Evolutionary conservation across 441 rosid genomes (phyloP), one percentile per base, ranked within the genome.

Genomic region (Gossypium schwendimanii): DNA sequence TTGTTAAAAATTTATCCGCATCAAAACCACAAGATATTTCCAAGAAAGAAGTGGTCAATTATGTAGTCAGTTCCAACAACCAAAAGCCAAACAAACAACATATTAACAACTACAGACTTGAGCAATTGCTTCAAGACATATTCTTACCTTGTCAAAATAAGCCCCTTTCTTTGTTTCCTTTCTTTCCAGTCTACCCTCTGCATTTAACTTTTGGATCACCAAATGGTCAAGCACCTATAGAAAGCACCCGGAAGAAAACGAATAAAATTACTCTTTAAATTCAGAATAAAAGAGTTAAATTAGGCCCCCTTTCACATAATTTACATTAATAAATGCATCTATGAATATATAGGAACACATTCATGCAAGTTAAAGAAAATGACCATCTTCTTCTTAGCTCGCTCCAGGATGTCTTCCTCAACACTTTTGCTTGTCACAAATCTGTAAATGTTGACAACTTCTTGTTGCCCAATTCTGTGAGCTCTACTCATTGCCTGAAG

Each of bases 401-500:
- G 88, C 86, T 96, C 99, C 79, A 96, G 87, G 79, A 96, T 96
- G 81, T 96, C 98, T 79, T 96, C 99, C 88, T 96, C 99, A 2
- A 96, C 98, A 82, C 99, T 96, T 85, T 91, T 96, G 90, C 98
- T 94, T 39, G 97, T 96, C 75, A 94, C 98, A 89, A 96, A 96
- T 83, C 99, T 91, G 81, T 96, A 96, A 66, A 96, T 96, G 83
- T 96, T 96, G 59, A 96, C 99, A 57, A 94, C 98, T 41, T 94
- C 98, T 84, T 96, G 99, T 74, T 96, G 99, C 77, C 99, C 99
- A 78, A 96, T 96, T 84, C 99, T 88, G 77, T 96, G 98, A 73
- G 99, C 99, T 88, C 98, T 94, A 74, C 99, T 96, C 98, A 96
- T 94, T 67, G 99, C 99, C 99, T 96, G 81, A 77, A 68, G 81